Evolutionary conservation across 164 flowering plant species (phyloP).

Genomic region (Houttuynia cordata): DNA sequence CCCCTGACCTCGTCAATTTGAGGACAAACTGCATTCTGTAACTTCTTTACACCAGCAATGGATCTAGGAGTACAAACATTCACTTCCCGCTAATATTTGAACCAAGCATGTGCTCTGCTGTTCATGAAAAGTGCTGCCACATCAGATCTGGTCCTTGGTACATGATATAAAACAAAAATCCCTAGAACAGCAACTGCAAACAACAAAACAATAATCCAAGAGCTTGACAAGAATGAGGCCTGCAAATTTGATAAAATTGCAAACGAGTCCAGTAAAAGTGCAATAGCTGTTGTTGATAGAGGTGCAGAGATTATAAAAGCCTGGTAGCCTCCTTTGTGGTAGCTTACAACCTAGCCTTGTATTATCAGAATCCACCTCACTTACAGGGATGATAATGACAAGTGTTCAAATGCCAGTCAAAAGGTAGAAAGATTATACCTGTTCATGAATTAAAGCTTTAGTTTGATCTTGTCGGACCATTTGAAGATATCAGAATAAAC

Average conservation of each 20-base stretch:
- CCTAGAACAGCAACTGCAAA: not conserved
- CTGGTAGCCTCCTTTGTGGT: too few species aligned
- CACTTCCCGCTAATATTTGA: not conserved
- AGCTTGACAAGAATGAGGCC: too few species aligned
- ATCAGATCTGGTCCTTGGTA: not conserved
- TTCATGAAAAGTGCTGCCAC: not conserved
- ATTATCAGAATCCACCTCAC: too few species aligned
- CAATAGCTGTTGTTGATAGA: too few species aligned
- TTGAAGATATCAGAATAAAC: slow-evolving; percentile 70
- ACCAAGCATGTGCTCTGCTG: not conserved
- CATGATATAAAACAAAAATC: not conserved
- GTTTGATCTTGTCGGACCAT: slow-evolving; percentile 77
- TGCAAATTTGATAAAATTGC: too few species aligned
- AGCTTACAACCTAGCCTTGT: too few species aligned
- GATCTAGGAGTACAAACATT: not conserved
- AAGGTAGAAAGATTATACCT: slow-evolving; percentile 5
- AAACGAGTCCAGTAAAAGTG: too few species aligned
- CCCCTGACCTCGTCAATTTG: too few species aligned
- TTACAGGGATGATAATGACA: too few species aligned
- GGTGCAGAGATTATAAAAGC: too few species aligned
- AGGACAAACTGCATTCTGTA: not conserved
- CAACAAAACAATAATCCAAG: too few species aligned
- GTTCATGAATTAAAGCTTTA: slow-evolving; percentile 30
- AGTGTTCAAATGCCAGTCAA: too few species aligned
- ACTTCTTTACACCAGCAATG: not conserved